A percentile compares a stretch with the other conserved stretches of the same genome.
Conservation (phyloP, 2,329 filamentous ascomycete species). For the Cryoendolithus antarcticus region DNA sequence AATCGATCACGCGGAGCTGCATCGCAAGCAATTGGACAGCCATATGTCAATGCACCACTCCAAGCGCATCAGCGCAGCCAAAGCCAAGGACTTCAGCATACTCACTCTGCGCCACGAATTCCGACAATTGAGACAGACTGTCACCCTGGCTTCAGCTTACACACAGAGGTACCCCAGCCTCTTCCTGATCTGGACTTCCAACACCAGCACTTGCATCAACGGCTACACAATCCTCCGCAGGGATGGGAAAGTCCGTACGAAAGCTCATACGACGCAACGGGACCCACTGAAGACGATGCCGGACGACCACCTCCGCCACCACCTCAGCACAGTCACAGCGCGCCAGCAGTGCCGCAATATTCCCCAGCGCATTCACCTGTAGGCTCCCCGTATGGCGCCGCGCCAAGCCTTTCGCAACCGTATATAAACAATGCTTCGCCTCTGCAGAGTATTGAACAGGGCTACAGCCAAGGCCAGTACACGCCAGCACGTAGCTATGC, state of each 20-base stretch:
- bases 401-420: slow-evolving; percentile 13
- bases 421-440: slow-evolving; percentile 18
- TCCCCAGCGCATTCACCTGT: slow-evolving; percentile 10
- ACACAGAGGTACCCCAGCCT: slow-evolving; percentile 19
- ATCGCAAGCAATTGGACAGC: background rate
- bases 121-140: slow-evolving; percentile 39
- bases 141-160: slow-evolving; percentile 7
- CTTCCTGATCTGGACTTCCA: slow-evolving; percentile 23
- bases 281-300: slow-evolving; percentile 11
- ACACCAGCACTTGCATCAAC: slow-evolving; percentile 12
- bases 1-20: background rate
- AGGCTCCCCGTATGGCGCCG: slow-evolving; percentile 9
- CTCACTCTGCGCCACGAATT: slow-evolving; percentile 33
- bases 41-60: slow-evolving; percentile 14
- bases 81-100: slow-evolving; percentile 24
- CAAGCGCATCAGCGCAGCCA: slow-evolving; percentile 14
- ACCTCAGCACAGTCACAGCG: slow-evolving; percentile 25
- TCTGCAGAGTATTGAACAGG: slow-evolving; percentile 19
- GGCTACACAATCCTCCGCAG: slow-evolving; percentile 16
- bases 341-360: slow-evolving; percentile 19
- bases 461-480: slow-evolving; percentile 13
- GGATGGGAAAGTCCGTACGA: slow-evolving; percentile 18
- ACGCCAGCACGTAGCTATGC: slow-evolving; percentile 12
- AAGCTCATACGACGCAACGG: slow-evolving; percentile 9
- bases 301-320: slow-evolving; percentile 22